phyloP scores from a whole-genome alignment of 2,329 filamentous ascomycete species.

The Ascochyta pisi region DNA sequence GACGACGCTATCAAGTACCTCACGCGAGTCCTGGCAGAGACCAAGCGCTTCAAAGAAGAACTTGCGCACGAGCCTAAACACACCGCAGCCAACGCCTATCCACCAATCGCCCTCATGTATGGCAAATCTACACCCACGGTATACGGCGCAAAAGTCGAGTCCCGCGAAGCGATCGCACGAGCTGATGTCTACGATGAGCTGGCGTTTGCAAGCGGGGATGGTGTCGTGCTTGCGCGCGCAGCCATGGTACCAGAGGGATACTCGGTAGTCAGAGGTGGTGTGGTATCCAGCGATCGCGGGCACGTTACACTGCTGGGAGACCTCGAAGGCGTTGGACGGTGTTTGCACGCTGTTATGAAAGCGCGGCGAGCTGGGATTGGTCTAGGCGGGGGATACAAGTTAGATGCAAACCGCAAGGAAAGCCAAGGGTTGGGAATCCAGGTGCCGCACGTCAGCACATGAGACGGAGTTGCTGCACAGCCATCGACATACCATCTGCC shows the following conservation, averaged over 20 bases:
- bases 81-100: conserved; percentile 74
- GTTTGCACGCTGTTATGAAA: conserved; percentile 71
- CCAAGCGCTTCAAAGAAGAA: conserved; percentile 77
- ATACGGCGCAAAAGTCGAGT: conserved; percentile 76
- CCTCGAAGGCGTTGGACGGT: conserved; percentile 78
- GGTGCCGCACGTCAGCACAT: background rate
- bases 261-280: conserved; percentile 72
- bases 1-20: conserved; percentile 71
- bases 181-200: conserved; percentile 85
- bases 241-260: conserved; percentile 87
- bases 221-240: conserved; percentile 83
- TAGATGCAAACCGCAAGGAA: conserved; percentile 58
- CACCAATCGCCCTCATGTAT: conserved; percentile 83
- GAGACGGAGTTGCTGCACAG: background rate
- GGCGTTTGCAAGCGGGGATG: conserved; percentile 85
- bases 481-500: background rate
- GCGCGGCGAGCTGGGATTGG: conserved; percentile 79
- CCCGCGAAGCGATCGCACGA: conserved; percentile 75
- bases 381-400: conserved; percentile 68
- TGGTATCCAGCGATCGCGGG: conserved; percentile 80
- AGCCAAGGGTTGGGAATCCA: conserved; percentile 3
- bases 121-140: conserved; percentile 87
- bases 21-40: conserved; percentile 72
- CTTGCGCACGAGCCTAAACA: conserved; percentile 68
- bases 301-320: conserved; percentile 89